phyloP scores from a whole-genome alignment of 2,329 filamentous ascomycete genomes.

The Biscogniauxia marginata region DNA sequence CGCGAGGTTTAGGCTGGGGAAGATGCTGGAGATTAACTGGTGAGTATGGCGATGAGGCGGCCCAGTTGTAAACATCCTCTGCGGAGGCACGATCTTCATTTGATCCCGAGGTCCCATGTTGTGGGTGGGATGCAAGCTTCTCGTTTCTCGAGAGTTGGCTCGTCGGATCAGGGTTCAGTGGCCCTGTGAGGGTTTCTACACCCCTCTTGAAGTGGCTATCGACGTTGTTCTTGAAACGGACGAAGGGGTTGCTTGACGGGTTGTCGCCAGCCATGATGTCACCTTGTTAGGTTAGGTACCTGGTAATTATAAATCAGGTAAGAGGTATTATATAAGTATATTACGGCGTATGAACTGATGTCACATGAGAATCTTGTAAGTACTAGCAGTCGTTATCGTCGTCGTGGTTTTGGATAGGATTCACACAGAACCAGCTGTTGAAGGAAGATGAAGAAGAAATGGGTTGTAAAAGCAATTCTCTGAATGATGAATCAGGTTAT shows the following conservation, averaged over 20 bases:
- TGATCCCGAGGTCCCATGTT: background rate
- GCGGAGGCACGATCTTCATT: slow-evolving; percentile 1
- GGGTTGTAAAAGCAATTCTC: too few relatives aligned
- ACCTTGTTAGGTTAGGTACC: too few relatives aligned
- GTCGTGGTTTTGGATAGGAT: too few relatives aligned
- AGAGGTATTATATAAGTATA: too few relatives aligned
- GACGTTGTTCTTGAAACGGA: slow-evolving; percentile 42
- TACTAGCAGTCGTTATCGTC: too few relatives aligned
- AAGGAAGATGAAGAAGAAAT: background rate
- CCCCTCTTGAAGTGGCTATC: slow-evolving; percentile 37
- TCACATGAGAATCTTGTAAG: too few relatives aligned
- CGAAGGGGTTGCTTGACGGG: slow-evolving; percentile 28
- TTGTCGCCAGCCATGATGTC: background rate
- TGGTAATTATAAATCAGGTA: too few relatives aligned
- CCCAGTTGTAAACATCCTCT: slow-evolving; percentile 36
- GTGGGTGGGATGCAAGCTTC: background rate
- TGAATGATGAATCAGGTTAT: background rate
- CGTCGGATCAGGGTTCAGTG: slow-evolving; percentile 1
- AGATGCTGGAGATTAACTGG: slow-evolving; percentile 45
- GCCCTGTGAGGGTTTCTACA: slow-evolving; percentile 22
- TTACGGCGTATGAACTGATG: too few relatives aligned
- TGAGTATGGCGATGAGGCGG: slow-evolving; percentile 42
- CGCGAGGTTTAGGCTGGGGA: slow-evolving; percentile 46
- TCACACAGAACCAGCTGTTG: background rate
- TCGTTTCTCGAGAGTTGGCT: background rate